Evolutionary conservation across 116 monocot species (phyloP), one percentile per base, ranked within the genome.

Genomic region (Posidonia oceanica): DNA sequence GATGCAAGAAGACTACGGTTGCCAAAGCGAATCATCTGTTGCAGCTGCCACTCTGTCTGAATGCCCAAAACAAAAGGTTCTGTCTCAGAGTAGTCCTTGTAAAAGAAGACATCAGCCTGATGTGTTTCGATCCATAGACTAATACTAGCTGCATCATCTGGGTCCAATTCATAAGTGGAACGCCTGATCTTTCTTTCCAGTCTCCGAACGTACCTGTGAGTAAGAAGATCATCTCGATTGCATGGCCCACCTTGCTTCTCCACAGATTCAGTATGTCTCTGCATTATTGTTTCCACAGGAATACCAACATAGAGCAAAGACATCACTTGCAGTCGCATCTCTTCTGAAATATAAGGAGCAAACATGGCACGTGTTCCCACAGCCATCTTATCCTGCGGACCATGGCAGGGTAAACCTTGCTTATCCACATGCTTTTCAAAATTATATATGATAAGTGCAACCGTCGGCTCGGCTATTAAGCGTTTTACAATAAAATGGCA

Each of bases 401-500:
- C 98, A 86, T 98, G 98, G 64, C 98, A 98, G 4, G 98, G 98
- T 15, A 81, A 65, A 1, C 93, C 98, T 76, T 88, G 82, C 75
- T 90, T 93, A 74, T 98, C 93, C 5, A 98, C 78, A 80, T 98
- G 98, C 69, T 98, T 93, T 71, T 93, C 85, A 51, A 90, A 82
- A 71, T 98, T 98, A 78, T 98, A 98, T 72, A 98, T 98, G 65
- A 98, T 73, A 39, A 98, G 86, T 38, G 98, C 93, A 65, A 98
- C 93, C 11, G 86, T 82, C 39, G 93, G 93, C 68, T 90, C 93
- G 15, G 93, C 93, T 74, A 98, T 90, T 70, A 98, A 72, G 11
- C 93, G 87, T 76, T 98, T 93, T 36, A 98, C 98, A 60, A 98
- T 98, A 73, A 98, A 98, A 83, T 98, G 98, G 77, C 93, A 92